phyloP scores from a whole-genome alignment of 2,329 filamentous ascomycete genomes.

The Cercospora brassicicola region DNA sequence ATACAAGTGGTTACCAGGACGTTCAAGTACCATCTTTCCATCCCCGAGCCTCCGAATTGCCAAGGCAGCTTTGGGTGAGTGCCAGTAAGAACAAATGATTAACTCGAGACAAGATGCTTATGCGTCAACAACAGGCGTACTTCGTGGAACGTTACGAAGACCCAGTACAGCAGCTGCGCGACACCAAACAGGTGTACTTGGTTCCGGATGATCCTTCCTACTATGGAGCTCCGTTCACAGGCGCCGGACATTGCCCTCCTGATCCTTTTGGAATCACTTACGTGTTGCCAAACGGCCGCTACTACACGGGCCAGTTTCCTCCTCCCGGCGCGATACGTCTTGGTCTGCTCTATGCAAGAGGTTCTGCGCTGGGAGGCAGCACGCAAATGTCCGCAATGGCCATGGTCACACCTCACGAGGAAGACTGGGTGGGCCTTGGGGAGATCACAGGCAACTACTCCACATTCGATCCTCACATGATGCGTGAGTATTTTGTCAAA shows the following conservation, averaged over 20 bases:
- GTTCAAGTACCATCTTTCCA: constrained; percentile 28
- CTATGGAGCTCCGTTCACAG: neutral
- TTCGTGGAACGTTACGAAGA: constrained; percentile 10
- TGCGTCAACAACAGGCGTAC: constrained; percentile 23
- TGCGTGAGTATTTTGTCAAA: constrained; percentile 57
- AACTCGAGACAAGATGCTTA: constrained; percentile 38
- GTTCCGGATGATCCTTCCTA: constrained; percentile 12
- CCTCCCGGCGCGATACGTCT: constrained; percentile 7
- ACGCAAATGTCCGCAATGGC: constrained; percentile 62
- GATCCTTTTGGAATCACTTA: constrained; percentile 39
- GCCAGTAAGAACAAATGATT: neutral
- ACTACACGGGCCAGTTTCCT: constrained; percentile 55
- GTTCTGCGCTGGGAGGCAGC: constrained; percentile 58
- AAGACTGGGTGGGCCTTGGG: constrained; percentile 60
- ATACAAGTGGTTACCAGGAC: constrained; percentile 53
- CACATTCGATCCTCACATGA: constrained; percentile 55
- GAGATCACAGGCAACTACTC: constrained; percentile 59
- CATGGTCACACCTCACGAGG: constrained; percentile 56
- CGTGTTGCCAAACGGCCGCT: constrained; percentile 44
- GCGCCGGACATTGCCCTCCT: constrained; percentile 5
- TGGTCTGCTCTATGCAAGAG: constrained; percentile 56
- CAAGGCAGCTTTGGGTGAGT: constrained; percentile 14
- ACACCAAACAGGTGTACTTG: constrained; percentile 11
- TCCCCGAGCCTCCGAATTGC: constrained; percentile 16
- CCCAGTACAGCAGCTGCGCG: constrained; percentile 5